Evolutionary conservation across 371 early-diverging fungal species (phyloP).

Genomic region (Rhizomucor miehei): DNA sequence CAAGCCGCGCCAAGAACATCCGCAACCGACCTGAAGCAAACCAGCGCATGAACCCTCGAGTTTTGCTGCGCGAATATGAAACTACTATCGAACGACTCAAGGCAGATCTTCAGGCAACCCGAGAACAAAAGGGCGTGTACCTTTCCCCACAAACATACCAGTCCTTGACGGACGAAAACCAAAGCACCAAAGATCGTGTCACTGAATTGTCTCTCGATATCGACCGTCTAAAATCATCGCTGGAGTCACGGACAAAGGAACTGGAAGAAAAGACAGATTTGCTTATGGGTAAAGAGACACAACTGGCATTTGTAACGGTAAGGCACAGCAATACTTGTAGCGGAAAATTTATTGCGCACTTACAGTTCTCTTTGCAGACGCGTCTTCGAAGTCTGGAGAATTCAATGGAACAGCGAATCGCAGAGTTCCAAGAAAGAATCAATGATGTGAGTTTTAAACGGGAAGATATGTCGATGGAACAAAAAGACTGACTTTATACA

Average conservation of each 20-base stretch:
- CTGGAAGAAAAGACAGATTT: slow-evolving; percentile 13
- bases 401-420: slow-evolving; percentile 1
- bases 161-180: slow-evolving; percentile 48
- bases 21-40: slow-evolving; percentile 91
- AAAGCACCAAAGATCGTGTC: slow-evolving; percentile 48
- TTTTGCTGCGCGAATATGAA: slow-evolving; percentile 80
- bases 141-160: slow-evolving; percentile 63
- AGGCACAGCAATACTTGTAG: neutral
- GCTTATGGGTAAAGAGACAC: slow-evolving; percentile 13
- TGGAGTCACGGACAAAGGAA: slow-evolving; percentile 41
- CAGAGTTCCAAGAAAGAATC: slow-evolving; percentile 1
- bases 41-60: slow-evolving; percentile 76
- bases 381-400: slow-evolving; percentile 2
- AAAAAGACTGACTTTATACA: neutral
- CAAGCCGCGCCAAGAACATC: slow-evolving; percentile 92
- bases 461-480: no score
- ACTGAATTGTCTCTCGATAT: slow-evolving; percentile 9
- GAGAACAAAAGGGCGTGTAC: slow-evolving; percentile 76
- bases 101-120: slow-evolving; percentile 54
- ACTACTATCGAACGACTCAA: slow-evolving; percentile 72
- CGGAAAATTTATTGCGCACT: neutral
- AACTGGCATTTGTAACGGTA: slow-evolving; percentile 8
- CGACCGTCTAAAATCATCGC: slow-evolving; percentile 7
- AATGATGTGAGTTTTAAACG: slow-evolving; percentile 1
- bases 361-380: neutral